These are phyloP conservation scores for Mycosphaerella sp. DNA, from an alignment of 2,329 filamentous ascomycete genomes.

Conservation along the genomic window DNA sequence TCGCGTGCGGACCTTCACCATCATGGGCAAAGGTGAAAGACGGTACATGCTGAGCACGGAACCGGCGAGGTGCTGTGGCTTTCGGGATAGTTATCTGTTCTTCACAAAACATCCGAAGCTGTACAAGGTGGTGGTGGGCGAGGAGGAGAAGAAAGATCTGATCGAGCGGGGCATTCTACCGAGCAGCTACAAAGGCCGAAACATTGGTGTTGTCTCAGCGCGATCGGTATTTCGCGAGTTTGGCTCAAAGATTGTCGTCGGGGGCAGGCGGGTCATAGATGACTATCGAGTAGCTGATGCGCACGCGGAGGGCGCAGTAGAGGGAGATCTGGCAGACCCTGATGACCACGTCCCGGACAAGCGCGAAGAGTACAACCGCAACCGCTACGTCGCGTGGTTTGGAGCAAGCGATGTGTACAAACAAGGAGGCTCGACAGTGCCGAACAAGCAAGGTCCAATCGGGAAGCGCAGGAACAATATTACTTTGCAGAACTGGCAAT, in stretches of 20 bases:
- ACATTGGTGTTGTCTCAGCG: conserved; percentile 93
- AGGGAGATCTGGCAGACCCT: conserved; percentile 87
- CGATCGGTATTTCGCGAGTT: conserved; percentile 97
- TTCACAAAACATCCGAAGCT: conserved; percentile 97
- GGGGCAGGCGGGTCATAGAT: conserved; percentile 75
- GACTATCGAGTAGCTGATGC: conserved; percentile 80
- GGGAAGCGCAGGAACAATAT: conserved; percentile 83
- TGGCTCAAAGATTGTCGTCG: conserved; percentile 87
- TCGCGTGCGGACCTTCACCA: conserved; percentile 89
- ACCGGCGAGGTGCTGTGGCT: conserved; percentile 91
- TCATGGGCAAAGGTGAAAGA: conserved; percentile 72
- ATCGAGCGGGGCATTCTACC: conserved; percentile 94
- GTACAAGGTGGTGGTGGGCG: conserved; percentile 96
- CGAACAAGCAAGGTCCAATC: conserved; percentile 56
- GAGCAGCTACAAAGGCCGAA: conserved; percentile 95
- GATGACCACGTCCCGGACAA: conserved; percentile 68
- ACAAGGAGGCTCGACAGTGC: conserved; percentile 45
- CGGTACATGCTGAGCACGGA: conserved; percentile 99
- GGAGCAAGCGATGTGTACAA: conserved; percentile 95
- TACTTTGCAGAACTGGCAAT: conserved; percentile 92
- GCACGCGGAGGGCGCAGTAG: conserved; percentile 67
- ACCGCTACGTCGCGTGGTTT: conserved; percentile 98
- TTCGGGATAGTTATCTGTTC: conserved; percentile 96
- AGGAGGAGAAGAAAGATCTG: conserved; percentile 94
- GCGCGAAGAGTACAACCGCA: conserved; percentile 94